Evolutionary conservation across 179 eudicot genomes (phyloP), one percentile per base, ranked within the genome.

Genomic region (Gypsophila paniculata): DNA sequence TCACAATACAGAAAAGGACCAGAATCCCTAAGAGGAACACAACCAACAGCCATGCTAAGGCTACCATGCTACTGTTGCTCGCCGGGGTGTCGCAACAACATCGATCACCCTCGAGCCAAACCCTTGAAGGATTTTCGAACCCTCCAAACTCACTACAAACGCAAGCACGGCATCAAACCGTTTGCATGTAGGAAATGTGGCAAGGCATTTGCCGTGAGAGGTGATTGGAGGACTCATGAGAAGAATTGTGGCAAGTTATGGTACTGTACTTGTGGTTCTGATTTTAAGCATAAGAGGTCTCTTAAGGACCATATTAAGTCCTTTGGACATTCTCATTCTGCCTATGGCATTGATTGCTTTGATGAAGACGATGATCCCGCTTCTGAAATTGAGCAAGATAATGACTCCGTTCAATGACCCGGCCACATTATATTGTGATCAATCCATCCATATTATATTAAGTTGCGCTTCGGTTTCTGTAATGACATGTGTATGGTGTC

Each of bases 151-250:
- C 96, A 90, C 77, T 90, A 86, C 86, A 90, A 90, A 73, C 75
- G 96, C 19, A 90, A 90, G 82, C 96, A 90, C 71, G 96, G 93
- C 6, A 74, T 85, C 44, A 88, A 88, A 77, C 85, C 89, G 17
- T 90, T 90, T 61, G 72, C 80, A 70, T 90, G 96, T 74, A 58
- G 93, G 72, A 90, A 90, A 80, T 85, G 96, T 70, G 76, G 68
- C 19, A 90, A 90, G 71, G 72, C 85, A 2, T 88, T 90, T 54
- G 96, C 96, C 0, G 96, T 90, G 12, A 90, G 88, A 58, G 96
- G 96, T 8, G 96, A 90, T 73, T 90, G 96, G 96, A 81, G 96
- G 75, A 90, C 96, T 14, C 96, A 90, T 77, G 96, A 90, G 72
- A 90, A 90, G 81, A 90, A 90, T 51, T 90, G 96, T 78, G 96